Evolutionary conservation across 345 rosid species (phyloP), one percentile per base, ranked within the genome.

Genomic region (Toxicodendron radicans): DNA sequence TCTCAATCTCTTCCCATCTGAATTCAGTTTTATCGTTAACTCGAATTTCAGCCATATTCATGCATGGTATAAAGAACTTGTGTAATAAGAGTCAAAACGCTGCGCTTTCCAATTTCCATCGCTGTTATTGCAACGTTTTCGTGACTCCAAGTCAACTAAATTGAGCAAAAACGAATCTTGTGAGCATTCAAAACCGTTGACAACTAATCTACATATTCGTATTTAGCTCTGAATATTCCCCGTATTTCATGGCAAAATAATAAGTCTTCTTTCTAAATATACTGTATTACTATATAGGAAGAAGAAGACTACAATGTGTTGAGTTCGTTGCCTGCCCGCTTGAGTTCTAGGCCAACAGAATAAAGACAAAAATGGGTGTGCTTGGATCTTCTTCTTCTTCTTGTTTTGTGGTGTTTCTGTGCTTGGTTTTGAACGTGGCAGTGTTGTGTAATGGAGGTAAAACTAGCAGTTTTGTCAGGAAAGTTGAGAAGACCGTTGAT

Each of bases 401-500:
- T 62, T 65, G 69, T 32, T 76, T 68, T 56, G 51, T 80, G 35
- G 66, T 85, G 17, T 76, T 80, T 76, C 59, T 85, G 59, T 59
- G 82, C 76, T 67, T 88, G 66, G 76, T 83, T 70, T 48, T 84
- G 75, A 88, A 81, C 68, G 80, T 66, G 20, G 84, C 77, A 11
- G 23, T 81, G 66, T 12, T 86, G 43, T 86, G 89, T 58, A 79
- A 86, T 80, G 98, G 97, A 79, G 95, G 97, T 70, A 75, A 51
- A 58, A 93, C 98, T 17, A 86, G 98, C 77, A 74, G 33, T 5
- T 93, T 76, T 58, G 87, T 85, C 33, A 87, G 98, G 74, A 84
- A 80, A 68, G 54, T 80, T 48, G 93, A 83, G 73, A 78, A 81
- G 66, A 71, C 85, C 52, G 32, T 76, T 46, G 98, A 88, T 71